Evolutionary conservation across 2,329 filamentous ascomycete species (phyloP), one percentile per base, ranked within the genome.

Genomic region (Alternaria tenuissima): DNA sequence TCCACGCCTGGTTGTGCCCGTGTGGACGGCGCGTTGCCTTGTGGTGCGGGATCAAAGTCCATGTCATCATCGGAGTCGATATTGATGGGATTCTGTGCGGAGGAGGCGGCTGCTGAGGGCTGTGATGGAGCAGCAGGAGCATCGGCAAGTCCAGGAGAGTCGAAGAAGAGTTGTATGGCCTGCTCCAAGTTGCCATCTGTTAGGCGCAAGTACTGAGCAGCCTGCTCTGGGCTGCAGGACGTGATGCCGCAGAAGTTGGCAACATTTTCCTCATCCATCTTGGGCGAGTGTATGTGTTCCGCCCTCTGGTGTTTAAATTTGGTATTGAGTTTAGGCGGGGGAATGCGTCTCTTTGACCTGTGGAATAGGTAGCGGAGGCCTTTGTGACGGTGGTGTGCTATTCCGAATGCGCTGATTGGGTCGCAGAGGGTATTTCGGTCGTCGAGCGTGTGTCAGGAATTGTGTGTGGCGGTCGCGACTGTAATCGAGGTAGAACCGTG

Each of bases 81-180:
- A 68, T 90, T 86, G 63, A 96, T 91, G 9, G 83, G 80, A 62
- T 89, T 86, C 70, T 87, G 79, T 7, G 70, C 66, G 39, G 84
- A 84, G 4, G 70, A 64, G 52, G 69, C 12, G 9, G 70, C 49
- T 11, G 79, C 64, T 41, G 79, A 66, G 12, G 80, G 74, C 30
- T 78, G 73, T 38, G 79, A 60, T 20, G 77, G 65, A 28, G 79
- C 66, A 26, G 78, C 61, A 39, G 71, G 76, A 24, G 79, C 79
- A 59, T 83, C 80, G 72, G 85, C 87, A 63, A 90, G 87, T 48
- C 94, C 93, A 43, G 91, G 92, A 76, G 91, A 95, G 74, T 96
- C 93, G 78, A 93, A 98, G 81, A 89, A 99, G 12, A 98, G 88
- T 73, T 92, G 88, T 70, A 97, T 89, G 26, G 95, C 95, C 73